Evolutionary conservation across 495 filamentous ascomycete genomes (phyloP).

Genomic region (Aspergillus leporis): DNA sequence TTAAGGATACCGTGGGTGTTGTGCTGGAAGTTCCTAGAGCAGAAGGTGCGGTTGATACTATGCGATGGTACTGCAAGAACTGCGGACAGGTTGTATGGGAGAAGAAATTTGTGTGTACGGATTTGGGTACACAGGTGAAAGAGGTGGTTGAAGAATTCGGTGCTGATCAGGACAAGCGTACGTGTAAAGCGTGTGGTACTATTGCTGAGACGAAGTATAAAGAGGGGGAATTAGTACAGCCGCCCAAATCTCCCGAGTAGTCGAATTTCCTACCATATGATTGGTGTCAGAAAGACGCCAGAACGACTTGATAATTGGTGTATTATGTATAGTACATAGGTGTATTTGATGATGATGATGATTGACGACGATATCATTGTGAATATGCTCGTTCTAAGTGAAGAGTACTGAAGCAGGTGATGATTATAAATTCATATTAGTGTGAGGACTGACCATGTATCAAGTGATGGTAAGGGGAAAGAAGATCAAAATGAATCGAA

Average conservation of each 20-base stretch:
- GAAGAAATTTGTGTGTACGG: slow-evolving; percentile 81
- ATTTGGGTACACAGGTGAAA: slow-evolving; percentile 97
- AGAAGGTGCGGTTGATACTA: slow-evolving; percentile 65
- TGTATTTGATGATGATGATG: background rate
- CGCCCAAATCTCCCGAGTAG: slow-evolving; percentile 36
- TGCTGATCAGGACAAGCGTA: slow-evolving; percentile 67
- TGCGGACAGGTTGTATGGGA: slow-evolving; percentile 81
- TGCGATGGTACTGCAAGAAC: slow-evolving; percentile 78
- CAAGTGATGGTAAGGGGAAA: background rate
- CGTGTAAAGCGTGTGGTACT: slow-evolving; percentile 75
- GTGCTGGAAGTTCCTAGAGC: slow-evolving; percentile 89
- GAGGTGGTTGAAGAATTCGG: slow-evolving; percentile 84
- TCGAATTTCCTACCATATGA: background rate
- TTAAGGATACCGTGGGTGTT: slow-evolving; percentile 71
- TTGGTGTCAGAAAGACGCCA: background rate
- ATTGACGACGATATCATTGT: too few relatives aligned
- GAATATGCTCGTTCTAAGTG: too few relatives aligned
- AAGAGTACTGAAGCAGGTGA: too few relatives aligned
- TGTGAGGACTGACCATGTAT: background rate
- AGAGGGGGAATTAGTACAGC: slow-evolving; percentile 47
- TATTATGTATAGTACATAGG: background rate
- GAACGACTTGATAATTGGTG: background rate
- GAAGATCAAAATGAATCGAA: background rate
- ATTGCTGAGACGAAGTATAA: slow-evolving; percentile 56
- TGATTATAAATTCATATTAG: background rate